phyloP scores from a whole-genome alignment of 2,329 filamentous ascomycete genomes.

The Neofusicoccum cordaticola region DNA sequence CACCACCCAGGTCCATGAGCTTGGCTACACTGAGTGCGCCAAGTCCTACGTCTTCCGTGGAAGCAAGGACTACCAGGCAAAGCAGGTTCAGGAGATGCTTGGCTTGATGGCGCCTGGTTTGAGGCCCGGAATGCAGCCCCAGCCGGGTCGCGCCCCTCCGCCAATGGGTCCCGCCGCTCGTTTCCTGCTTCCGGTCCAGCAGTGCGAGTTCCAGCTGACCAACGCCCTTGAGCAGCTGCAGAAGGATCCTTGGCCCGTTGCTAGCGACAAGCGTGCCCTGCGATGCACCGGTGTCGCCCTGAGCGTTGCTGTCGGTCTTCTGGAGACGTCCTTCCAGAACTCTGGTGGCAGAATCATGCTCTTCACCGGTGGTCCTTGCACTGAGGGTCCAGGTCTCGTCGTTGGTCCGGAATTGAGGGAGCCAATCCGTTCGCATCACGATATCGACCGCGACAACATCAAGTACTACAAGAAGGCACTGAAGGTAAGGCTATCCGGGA shows the following conservation, averaged over 20 bases:
- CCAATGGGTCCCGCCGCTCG: conserved; percentile 78
- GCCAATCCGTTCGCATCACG: conserved; percentile 95
- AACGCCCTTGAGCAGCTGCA: conserved; percentile 94
- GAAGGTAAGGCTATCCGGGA: conserved; percentile 62
- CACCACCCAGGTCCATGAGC: conserved; percentile 96
- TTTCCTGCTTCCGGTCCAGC: conserved; percentile 89
- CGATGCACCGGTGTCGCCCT: conserved; percentile 95
- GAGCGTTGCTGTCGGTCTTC: conserved; percentile 85
- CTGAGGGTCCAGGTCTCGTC: conserved; percentile 94
- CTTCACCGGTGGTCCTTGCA: conserved; percentile 90
- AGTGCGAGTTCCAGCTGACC: conserved; percentile 95
- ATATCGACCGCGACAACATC: conserved; percentile 97
- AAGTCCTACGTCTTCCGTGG: conserved; percentile 98
- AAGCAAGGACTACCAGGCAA: conserved; percentile 95
- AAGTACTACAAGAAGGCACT: conserved; percentile 99
- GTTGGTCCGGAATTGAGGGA: conserved; percentile 94
- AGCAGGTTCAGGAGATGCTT: conserved; percentile 99
- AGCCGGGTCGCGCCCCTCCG: conserved; percentile 70
- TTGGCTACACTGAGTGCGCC: conserved; percentile 95
- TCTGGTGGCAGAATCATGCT: conserved; percentile 94
- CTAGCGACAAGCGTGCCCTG: conserved; percentile 84
- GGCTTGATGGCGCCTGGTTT: conserved; percentile 71
- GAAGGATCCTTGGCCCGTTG: conserved; percentile 95
- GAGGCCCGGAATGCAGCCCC: conserved; percentile 68
- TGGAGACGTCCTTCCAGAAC: conserved; percentile 95